These are phyloP conservation scores for Rubia peregrina DNA, from an alignment of 305 asterid genomes.

Conservation along the genomic window DNA sequence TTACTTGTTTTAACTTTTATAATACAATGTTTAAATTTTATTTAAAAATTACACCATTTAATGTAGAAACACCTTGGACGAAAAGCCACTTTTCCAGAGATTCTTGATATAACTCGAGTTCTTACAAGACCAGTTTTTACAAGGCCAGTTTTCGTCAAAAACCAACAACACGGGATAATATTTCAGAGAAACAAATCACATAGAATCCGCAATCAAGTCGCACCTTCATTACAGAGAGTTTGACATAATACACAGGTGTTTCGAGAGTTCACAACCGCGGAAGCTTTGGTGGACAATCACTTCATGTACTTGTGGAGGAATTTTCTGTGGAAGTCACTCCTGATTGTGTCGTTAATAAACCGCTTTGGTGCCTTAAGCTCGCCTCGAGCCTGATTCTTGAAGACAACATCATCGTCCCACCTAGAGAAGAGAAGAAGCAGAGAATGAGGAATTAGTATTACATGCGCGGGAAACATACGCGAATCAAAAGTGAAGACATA, in stretches of 20 bases:
- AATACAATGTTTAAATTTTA: too few species aligned
- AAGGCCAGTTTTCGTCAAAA: background rate
- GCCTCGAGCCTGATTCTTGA: conserved; percentile 93
- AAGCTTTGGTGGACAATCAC: background rate
- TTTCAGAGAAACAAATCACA: background rate
- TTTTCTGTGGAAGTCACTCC: conserved; percentile 71
- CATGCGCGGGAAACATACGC: background rate
- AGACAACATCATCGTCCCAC: conserved; percentile 98
- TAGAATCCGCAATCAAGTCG: background rate
- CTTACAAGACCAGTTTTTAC: background rate
- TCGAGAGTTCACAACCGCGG: background rate
- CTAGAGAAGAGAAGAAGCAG: conserved; percentile 23
- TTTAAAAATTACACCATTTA: too few species aligned
- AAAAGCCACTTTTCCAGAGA: too few species aligned
- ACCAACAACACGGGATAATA: background rate
- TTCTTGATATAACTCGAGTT: too few species aligned
- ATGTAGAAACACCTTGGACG: too few species aligned
- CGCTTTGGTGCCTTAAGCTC: conserved; percentile 67
- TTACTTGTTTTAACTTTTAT: too few species aligned
- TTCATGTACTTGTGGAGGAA: conserved; percentile 35
- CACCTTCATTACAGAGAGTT: background rate
- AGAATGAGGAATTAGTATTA: background rate
- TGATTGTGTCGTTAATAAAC: conserved; percentile 88
- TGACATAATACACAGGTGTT: background rate
- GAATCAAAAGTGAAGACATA: background rate